These are phyloP conservation scores for Coniferiporia sulphurascens DNA, from an alignment of 1,284 basidiomycete genomes.

Conservation along the genomic window DNA sequence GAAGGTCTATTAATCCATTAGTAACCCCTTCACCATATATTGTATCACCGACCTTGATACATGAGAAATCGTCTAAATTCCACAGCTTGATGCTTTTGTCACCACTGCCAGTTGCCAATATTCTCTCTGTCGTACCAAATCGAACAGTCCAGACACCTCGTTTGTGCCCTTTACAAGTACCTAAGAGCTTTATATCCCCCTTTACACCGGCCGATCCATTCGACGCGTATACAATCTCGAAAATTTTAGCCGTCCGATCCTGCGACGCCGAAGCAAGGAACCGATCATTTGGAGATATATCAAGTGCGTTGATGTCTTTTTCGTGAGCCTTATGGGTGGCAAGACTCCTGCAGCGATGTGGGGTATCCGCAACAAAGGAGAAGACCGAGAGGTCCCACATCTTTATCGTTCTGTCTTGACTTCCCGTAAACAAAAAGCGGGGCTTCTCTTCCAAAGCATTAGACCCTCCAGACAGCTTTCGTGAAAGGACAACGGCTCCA, in stretches of 20 bases:
- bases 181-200: slow-evolving; percentile 74
- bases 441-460: slow-evolving; percentile 29
- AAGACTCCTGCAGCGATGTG: slow-evolving; percentile 67
- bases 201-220: slow-evolving; percentile 39
- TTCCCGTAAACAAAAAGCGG: slow-evolving; percentile 86
- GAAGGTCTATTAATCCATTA: slow-evolving; percentile 59
- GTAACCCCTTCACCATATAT: slow-evolving; percentile 1
- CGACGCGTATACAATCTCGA: slow-evolving; percentile 62
- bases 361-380: slow-evolving; percentile 22
- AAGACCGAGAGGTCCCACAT: slow-evolving; percentile 83
- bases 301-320: slow-evolving; percentile 97
- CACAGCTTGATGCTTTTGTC: slow-evolving; percentile 94
- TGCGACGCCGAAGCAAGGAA: slow-evolving; percentile 93
- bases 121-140: slow-evolving; percentile 80
- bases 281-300: slow-evolving; percentile 87
- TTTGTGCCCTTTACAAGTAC: slow-evolving; percentile 93
- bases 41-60: slow-evolving; percentile 54
- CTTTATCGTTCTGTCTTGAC: slow-evolving; percentile 96
- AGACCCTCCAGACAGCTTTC: slow-evolving; percentile 29
- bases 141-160: slow-evolving; percentile 94
- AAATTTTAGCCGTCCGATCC: slow-evolving; percentile 92
- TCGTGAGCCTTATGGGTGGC: slow-evolving; percentile 94
- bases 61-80: slow-evolving; percentile 88
- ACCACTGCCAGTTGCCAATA: slow-evolving; percentile 90
- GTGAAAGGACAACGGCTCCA: slow-evolving; percentile 83